Conservation (phyloP, 805 yeast species). For the Babjeviella inositovora region DNA sequence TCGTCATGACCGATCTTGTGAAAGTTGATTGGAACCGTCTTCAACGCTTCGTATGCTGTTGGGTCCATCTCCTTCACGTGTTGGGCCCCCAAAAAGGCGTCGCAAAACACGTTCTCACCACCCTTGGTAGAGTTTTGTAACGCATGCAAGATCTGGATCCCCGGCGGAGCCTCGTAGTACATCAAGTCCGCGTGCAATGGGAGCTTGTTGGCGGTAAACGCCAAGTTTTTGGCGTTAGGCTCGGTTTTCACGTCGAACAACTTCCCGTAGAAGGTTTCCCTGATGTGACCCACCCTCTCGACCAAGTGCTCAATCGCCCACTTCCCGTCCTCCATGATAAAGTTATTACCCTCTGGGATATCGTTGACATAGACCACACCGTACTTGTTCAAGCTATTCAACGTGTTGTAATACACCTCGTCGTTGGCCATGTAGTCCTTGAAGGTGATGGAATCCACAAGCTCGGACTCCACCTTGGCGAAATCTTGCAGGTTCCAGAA, state of each 20-base stretch:
- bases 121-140: conserved; percentile 38
- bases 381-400: conserved; percentile 29
- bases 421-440: conserved; percentile 20
- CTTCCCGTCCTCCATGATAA: conserved; percentile 7
- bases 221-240: conserved; percentile 51
- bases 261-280: conserved; percentile 56
- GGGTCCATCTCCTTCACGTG: conserved; percentile 39
- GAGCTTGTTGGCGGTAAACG: conserved; percentile 45
- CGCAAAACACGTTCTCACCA: conserved; percentile 58
- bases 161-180: conserved; percentile 73
- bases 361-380: conserved; percentile 42
- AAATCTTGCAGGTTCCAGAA: conserved; percentile 20
- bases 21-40: conserved; percentile 48
- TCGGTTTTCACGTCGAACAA: conserved; percentile 47
- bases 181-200: conserved; percentile 69
- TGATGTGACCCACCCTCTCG: conserved; percentile 47
- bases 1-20: conserved; percentile 49
- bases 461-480: conserved; percentile 8
- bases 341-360: conserved; percentile 24
- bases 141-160: conserved; percentile 53
- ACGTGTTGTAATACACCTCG: conserved; percentile 14
- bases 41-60: conserved; percentile 45
- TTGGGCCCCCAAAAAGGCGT: conserved; percentile 50
- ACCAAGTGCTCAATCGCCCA: conserved; percentile 27
- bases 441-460: too few relatives aligned